A percentile compares a stretch with the other conserved stretches of the same genome.
Evolutionary conservation across 2,329 filamentous ascomycete species (phyloP).

Genomic region (Ceratocystis lukuohia): DNA sequence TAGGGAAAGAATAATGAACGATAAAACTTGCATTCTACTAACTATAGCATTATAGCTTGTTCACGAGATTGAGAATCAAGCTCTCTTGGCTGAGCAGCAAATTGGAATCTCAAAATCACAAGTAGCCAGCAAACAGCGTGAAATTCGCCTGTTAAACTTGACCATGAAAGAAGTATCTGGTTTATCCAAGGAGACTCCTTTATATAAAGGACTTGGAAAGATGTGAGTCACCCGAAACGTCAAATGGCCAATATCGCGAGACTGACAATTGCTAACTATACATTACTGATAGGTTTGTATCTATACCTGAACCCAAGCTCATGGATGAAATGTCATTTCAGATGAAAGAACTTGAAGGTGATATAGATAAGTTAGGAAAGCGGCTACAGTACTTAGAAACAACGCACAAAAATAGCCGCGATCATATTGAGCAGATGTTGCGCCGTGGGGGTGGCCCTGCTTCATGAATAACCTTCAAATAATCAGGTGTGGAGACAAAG

Average conservation of each 20-base stretch:
- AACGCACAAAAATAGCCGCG: slow-evolving; percentile 84
- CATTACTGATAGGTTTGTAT: slow-evolving; percentile 63
- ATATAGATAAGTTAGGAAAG: slow-evolving; percentile 72
- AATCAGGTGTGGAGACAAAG: not conserved
- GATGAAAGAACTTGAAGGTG: slow-evolving; percentile 58
- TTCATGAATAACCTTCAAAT: not conserved
- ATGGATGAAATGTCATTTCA: slow-evolving; percentile 64
- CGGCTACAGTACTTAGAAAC: slow-evolving; percentile 87
- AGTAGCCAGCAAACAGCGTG: slow-evolving; percentile 71
- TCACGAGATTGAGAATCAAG: slow-evolving; percentile 87
- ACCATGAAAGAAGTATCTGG: slow-evolving; percentile 72
- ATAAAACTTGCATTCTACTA: slow-evolving; percentile 3
- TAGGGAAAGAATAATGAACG: not conserved
- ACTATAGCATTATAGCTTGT: slow-evolving; percentile 48
- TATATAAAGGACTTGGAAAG: slow-evolving; percentile 94
- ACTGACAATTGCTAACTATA: not conserved
- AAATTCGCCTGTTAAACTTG: slow-evolving; percentile 76
- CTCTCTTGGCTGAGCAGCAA: slow-evolving; percentile 78
- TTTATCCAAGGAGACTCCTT: slow-evolving; percentile 59
- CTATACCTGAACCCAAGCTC: slow-evolving; percentile 57
- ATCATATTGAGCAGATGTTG: slow-evolving; percentile 82
- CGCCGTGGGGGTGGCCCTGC: slow-evolving; percentile 26
- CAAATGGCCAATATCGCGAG: not conserved
- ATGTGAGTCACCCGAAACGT: slow-evolving; percentile 49
- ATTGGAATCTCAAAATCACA: slow-evolving; percentile 76